Evolutionary conservation across 495 filamentous ascomycete species (phyloP).

Genomic region (Tuber magnatum): DNA sequence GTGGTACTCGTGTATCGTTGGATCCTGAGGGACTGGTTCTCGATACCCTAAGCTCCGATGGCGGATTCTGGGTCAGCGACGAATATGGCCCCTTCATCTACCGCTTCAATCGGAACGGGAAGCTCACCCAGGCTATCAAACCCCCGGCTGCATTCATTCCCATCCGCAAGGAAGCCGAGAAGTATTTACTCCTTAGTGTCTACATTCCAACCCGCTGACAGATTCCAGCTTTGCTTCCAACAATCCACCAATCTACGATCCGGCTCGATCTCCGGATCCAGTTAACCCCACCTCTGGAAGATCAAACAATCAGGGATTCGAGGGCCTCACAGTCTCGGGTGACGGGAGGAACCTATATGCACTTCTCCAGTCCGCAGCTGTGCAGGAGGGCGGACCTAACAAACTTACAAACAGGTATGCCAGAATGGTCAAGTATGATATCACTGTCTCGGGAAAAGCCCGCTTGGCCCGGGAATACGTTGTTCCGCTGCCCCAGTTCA

Average conservation of each 20-base stretch:
- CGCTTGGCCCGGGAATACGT: conserved; percentile 58
- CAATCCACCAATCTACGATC: conserved; percentile 58
- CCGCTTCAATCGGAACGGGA: conserved; percentile 54
- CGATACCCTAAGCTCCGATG: conserved; percentile 46
- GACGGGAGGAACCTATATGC: conserved; percentile 62
- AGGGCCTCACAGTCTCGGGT: conserved; percentile 58
- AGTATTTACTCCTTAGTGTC: conserved; percentile 1
- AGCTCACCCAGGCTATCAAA: conserved; percentile 58
- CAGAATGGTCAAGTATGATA: conserved; percentile 59
- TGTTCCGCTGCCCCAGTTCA: conserved; percentile 58
- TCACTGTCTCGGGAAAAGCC: conserved; percentile 42
- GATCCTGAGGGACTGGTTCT: conserved; percentile 70
- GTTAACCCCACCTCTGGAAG: conserved; percentile 58
- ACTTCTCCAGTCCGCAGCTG: conserved; percentile 60
- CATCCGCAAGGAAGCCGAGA: conserved; percentile 50
- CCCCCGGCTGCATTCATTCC: conserved; percentile 64
- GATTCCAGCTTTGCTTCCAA: conserved; percentile 51
- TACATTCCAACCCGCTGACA: conserved; percentile 4
- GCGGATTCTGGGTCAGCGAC: conserved; percentile 68
- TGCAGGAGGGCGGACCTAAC: conserved; percentile 59
- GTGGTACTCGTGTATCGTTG: conserved; percentile 56
- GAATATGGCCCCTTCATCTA: conserved; percentile 76
- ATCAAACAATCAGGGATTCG: conserved; percentile 71
- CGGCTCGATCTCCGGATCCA: conserved; percentile 45
- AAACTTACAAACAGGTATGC: conserved; percentile 51